Base-by-base conservation (phyloP, 768 basidiomycete species). In the Termitomyces sp. region DNA sequence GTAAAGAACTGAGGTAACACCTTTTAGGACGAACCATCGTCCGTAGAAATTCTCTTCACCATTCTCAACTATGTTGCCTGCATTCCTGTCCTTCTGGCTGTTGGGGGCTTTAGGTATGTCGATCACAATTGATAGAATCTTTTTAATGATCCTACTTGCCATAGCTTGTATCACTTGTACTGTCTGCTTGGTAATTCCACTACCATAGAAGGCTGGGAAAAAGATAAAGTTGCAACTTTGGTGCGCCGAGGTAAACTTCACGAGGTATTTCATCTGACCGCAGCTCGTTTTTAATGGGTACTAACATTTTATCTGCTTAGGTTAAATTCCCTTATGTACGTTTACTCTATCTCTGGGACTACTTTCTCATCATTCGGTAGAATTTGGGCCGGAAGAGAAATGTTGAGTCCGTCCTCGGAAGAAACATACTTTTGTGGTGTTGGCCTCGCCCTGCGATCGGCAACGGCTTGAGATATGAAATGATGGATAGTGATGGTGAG, bases 141-240 rank as follows among this genome's bases (percentile, higher is more conserved):
- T 28, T 22, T 32, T 60, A 26, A 53, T 50, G 28, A 51, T 49
- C 53, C 17, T 45, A 28, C 50, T 19, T 12, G 19, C 40, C 45
- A 8, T 61, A 93, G 93, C 51, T 54, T 98, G 21, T 98, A 94
- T 65, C 97, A 98, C 61, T 83, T 95, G 59, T 88, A 86, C 64
- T 77, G 80, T 48, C 68, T 98, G 26, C 62, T 80, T 6, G 79
- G 78, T 10, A 99, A 99, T 68, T 84, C 87, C 2, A 99, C 96
- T 0, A 98, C 97, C 0, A 98, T 99, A 48, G 97, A 99, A 72
- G 85, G 89, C 0, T 96, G 92, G 91, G 97, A 99, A 70, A 98
- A 98, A 71, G 94, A 98, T 65, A 95, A 89, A 70, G 93, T 84
- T 1, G 88, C 93, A 5, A 88, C 83, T 0, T 78, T 99, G 62